Base-by-base conservation (phyloP, 306 rosid genomes). In the Gastrolobium villosum region DNA sequence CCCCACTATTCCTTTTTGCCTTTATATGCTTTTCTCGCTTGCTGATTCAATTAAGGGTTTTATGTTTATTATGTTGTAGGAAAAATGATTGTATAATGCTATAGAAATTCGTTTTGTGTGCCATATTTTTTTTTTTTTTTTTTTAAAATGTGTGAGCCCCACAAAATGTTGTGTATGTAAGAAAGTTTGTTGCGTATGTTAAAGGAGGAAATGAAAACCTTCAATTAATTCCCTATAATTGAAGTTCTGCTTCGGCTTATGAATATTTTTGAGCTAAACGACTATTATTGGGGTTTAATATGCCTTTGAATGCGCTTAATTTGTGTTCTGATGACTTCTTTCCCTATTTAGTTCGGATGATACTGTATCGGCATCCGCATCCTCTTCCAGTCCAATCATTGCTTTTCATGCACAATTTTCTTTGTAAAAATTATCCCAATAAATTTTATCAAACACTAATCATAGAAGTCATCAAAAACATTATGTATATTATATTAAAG, bases 391-490 rank as follows among this genome's bases (percentile, higher is more conserved):
- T 87, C 89, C 88, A 89, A 94, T 90, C 85, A 88, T 88, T 90
- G 82, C 83, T 75, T 86, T 89, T 78, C 83, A 81, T 83, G 81
- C 85, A 79, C 86, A 80, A 79, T 83, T 80, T 86, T 76, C 85
- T 88, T 86, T 81, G 79, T 56, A 74, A 83, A 83, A 84, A 86
- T 86, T 89, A 94, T 94, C 94, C 96, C 90, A 84, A 87, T 63
- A 79, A 79, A 57, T 64, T 74, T 69, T 81, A 65, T 53, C 63
- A 71, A 81, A 64, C 55, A 70, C 80, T 79, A 85, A 87, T 86
- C 96, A 91, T 88, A 84, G 87, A 88, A 90, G 90, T 85, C 96
- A 90, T 84, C 85, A 83, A 91, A 87, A 90, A 92, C 84, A 83
- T 82, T 70, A 48, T 64, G 32, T 77, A 75, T 7, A 61, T 20